A percentile compares a stretch with the other conserved stretches of the same genome.
Conservation (phyloP, 2,329 filamentous ascomycete species). For the Parastagonospora avenae region DNA sequence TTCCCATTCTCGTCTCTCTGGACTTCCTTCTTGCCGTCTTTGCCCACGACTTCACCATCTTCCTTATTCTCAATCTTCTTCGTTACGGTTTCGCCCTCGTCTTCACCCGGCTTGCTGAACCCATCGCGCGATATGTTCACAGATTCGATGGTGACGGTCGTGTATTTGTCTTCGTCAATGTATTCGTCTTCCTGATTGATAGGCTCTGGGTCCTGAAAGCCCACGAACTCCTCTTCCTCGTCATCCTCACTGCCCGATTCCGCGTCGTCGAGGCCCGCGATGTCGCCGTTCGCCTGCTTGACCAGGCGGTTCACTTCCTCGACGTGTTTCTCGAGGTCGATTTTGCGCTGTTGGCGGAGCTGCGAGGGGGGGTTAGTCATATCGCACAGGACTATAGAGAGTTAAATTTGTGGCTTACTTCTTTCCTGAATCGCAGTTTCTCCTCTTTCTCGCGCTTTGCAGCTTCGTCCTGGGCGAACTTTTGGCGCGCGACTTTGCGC, state of each 20-base stretch:
- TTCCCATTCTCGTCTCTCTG: conserved; percentile 47
- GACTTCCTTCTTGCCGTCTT: conserved; percentile 34
- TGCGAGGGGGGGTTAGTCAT: conserved; percentile 47
- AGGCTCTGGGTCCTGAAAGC: conserved; percentile 55
- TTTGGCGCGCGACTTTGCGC: conserved; percentile 83
- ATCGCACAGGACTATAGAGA: neutral
- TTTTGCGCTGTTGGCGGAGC: conserved; percentile 82
- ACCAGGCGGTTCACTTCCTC: conserved; percentile 74
- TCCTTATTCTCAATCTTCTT: conserved; percentile 21
- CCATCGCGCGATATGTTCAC: conserved; percentile 80
- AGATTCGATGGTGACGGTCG: conserved; percentile 90
- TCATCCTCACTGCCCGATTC: conserved; percentile 53
- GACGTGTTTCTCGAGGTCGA: conserved; percentile 82
- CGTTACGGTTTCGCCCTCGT: conserved; percentile 21
- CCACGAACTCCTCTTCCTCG: conserved; percentile 62
- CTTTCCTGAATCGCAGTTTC: conserved; percentile 72
- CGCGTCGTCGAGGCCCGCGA: conserved; percentile 35
- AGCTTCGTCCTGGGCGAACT: conserved; percentile 82
- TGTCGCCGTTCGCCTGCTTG: conserved; percentile 59
- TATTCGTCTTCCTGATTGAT: conserved; percentile 90
- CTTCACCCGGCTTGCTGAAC: conserved; percentile 60
- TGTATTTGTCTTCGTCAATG: conserved; percentile 94
- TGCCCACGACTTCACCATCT: conserved; percentile 55
- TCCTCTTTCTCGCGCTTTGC: conserved; percentile 79
- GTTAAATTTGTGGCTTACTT: conserved; percentile 60